Percentiles rank a stretch among this genome's conserved stretches.
Evolutionary conservation across 306 rosid species (phyloP).

Genomic region (Pyrus communis): DNA sequence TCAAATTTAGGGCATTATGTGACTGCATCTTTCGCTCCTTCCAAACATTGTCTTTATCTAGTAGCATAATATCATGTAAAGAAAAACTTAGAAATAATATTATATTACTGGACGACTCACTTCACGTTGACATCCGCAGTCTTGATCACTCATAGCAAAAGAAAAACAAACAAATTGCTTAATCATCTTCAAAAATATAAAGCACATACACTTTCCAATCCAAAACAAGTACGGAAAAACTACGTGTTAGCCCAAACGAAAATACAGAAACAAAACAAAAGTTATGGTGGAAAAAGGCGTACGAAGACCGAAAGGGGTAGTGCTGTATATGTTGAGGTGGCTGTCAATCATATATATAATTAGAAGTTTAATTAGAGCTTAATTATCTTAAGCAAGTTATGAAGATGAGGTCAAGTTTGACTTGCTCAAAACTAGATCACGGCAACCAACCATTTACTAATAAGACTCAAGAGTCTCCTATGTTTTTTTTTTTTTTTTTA

Average conservation of each 20-base stretch:
- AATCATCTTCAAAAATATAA: background rate
- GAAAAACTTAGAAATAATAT: no score
- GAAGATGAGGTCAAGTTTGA: background rate
- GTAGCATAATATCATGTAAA: no score
- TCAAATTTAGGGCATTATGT: fast-evolving
- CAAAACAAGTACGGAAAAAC: background rate
- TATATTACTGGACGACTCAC: no score
- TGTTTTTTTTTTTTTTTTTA: background rate
- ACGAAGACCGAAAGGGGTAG: background rate
- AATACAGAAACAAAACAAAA: background rate
- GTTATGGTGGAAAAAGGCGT: background rate
- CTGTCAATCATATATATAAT: background rate
- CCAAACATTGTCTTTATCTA: no score
- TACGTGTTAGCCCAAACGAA: background rate
- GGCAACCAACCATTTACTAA: background rate
- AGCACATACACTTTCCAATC: background rate
- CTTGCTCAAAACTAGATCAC: background rate
- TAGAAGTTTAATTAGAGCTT: no score
- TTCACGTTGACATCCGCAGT: no score
- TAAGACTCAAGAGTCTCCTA: background rate
- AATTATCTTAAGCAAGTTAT: background rate
- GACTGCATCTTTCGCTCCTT: no score
- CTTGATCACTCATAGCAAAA: background rate
- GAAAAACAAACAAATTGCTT: background rate
- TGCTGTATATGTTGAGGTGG: background rate